Percentiles rank a stretch among this genome's conserved stretches.
Conservation (phyloP, 2,329 filamentous ascomycete species). For the Gremmenia infestans region DNA sequence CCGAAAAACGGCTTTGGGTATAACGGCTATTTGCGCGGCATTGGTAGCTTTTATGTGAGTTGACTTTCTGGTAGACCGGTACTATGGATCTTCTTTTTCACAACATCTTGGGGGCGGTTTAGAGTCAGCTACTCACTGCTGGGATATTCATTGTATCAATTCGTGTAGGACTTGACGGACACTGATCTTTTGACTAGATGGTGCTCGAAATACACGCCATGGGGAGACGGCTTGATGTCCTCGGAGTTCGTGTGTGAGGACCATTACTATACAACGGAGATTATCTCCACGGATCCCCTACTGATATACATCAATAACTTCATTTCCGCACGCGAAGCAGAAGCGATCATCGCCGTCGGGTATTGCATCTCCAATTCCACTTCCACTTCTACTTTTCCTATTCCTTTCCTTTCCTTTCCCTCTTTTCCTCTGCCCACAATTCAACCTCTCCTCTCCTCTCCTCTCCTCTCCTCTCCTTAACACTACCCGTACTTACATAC, state of each 20-base stretch:
- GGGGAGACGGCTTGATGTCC: neutral
- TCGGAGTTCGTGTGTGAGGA: conserved; percentile 9
- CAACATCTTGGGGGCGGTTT: too few relatives aligned
- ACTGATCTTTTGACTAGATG: neutral
- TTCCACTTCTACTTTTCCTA: neutral
- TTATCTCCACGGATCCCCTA: conserved; percentile 20
- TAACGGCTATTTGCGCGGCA: neutral
- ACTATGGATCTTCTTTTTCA: too few relatives aligned
- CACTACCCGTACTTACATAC: neutral
- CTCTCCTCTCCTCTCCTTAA: neutral
- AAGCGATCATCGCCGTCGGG: conserved; percentile 12
- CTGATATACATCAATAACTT: conserved; percentile 25
- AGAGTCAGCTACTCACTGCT: too few relatives aligned
- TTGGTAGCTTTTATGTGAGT: neutral
- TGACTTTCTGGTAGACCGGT: too few relatives aligned
- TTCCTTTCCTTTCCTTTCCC: conserved; percentile 4
- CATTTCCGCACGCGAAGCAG: conserved; percentile 8
- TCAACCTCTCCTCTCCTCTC: too few relatives aligned
- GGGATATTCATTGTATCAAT: too few relatives aligned
- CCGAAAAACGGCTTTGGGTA: neutral
- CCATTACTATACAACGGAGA: conserved; percentile 18
- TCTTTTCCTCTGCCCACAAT: conserved; percentile 3
- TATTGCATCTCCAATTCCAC: neutral
- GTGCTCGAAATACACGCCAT: neutral
- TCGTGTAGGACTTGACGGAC: neutral